Percentiles rank a stretch among this genome's conserved stretches.
Conservation (phyloP, 768 basidiomycete species). For the Suillus variegatus region DNA sequence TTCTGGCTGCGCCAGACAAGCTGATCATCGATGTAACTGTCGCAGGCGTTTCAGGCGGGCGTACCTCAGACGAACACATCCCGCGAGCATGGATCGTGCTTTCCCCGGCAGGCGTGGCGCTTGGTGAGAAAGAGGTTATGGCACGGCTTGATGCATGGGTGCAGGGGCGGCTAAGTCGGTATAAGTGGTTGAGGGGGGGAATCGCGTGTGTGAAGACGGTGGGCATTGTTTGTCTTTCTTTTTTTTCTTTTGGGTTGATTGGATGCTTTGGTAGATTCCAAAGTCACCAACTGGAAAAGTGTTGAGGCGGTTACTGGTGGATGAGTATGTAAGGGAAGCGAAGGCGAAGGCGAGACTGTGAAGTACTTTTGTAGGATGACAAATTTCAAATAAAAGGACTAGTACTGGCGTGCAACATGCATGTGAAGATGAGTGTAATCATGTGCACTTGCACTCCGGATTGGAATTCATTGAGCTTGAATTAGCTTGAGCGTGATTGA, state of each 20-base stretch:
- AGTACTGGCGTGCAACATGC: background rate
- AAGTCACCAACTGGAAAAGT: slow-evolving; percentile 70
- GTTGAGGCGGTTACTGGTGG: slow-evolving; percentile 56
- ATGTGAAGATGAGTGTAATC: background rate
- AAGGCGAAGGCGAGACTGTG: slow-evolving; percentile 17
- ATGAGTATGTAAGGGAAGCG: slow-evolving; percentile 42
- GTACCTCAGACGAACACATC: slow-evolving; percentile 63
- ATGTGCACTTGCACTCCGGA: background rate
- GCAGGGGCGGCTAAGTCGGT: slow-evolving; percentile 58
- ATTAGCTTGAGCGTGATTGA: background rate
- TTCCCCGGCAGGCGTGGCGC: slow-evolving; percentile 48
- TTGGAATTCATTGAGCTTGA: background rate
- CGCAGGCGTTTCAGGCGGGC: slow-evolving; percentile 68
- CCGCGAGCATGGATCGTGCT: slow-evolving; percentile 76
- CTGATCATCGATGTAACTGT: slow-evolving; percentile 64
- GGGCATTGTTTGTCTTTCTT: slow-evolving; percentile 16
- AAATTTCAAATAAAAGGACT: background rate
- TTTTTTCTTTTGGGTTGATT: background rate
- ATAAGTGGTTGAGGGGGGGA: slow-evolving; percentile 72
- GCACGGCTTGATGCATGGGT: slow-evolving; percentile 56
- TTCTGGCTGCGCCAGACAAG: slow-evolving; percentile 53
- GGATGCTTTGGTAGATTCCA: slow-evolving; percentile 47
- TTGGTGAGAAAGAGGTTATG: slow-evolving; percentile 42
- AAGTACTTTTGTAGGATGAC: background rate
- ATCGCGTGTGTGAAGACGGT: slow-evolving; percentile 62